A percentile compares a stretch with the other conserved stretches of the same genome.
Evolutionary conservation across 208 protist genomes (phyloP).

Genomic region (Trypanosoma congolense): DNA sequence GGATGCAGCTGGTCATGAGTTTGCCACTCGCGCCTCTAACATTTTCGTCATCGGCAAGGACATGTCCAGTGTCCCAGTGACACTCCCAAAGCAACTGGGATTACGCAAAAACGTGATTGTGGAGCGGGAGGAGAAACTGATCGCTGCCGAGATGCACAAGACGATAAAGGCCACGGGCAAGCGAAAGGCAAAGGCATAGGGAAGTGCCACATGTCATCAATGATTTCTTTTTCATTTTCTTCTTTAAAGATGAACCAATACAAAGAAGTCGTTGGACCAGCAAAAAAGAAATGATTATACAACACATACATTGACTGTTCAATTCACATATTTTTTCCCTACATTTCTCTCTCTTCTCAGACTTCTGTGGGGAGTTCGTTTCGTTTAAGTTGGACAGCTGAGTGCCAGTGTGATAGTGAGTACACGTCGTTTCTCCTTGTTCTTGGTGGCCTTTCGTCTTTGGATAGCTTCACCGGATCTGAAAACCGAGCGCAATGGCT

Average conservation of each 20-base stretch:
- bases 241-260: too few species aligned
- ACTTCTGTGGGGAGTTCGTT: too few species aligned
- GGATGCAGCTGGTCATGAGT: constrained; percentile 89
- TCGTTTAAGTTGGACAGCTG: too few species aligned
- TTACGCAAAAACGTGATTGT: constrained; percentile 88
- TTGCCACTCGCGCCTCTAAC: constrained; percentile 98
- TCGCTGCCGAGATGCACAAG: constrained; percentile 71
- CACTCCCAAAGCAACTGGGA: constrained; percentile 95
- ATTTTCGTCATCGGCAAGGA: constrained; percentile 98
- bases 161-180: constrained; percentile 27
- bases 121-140: constrained; percentile 82
- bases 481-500: constrained; percentile 3
- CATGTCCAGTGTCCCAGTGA: constrained; percentile 84
- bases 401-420: too few species aligned
- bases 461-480: neutral
- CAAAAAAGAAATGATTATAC: too few species aligned
- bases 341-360: too few species aligned
- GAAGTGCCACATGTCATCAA: too few species aligned
- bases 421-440: too few species aligned
- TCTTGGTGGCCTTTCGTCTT: neutral
- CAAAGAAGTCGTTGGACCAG: too few species aligned
- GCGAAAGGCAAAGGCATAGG: constrained; percentile 34
- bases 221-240: too few species aligned
- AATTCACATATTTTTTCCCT: too few species aligned
- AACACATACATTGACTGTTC: too few species aligned